phyloP scores from a whole-genome alignment of 2,329 filamentous ascomycete species.

The Xylaria sp. region DNA sequence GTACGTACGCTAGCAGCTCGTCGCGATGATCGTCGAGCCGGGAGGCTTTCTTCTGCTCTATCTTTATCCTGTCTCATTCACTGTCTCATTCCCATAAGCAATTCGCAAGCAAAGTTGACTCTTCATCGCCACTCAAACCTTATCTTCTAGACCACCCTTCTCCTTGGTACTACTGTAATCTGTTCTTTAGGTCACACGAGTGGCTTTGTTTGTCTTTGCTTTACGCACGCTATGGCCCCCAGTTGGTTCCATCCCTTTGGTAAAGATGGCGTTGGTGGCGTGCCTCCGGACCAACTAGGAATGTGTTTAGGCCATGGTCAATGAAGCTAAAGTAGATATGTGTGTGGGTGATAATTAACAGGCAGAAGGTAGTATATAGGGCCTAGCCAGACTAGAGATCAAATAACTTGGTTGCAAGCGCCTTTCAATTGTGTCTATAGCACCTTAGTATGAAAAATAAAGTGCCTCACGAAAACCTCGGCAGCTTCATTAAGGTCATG shows the following conservation, averaged over 20 bases:
- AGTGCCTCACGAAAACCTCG: neutral
- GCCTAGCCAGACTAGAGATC: neutral
- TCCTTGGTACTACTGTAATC: neutral
- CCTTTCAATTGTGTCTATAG: neutral
- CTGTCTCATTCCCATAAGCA: neutral
- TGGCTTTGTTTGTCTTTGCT: neutral
- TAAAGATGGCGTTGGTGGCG: conserved; percentile 12
- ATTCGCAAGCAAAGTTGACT: neutral
- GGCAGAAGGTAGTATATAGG: neutral
- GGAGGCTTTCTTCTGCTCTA: neutral
- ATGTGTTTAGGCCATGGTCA: neutral
- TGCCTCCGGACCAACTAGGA: conserved; percentile 7
- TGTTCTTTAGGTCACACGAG: neutral
- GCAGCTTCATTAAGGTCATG: conserved; percentile 6
- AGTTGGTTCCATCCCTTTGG: conserved; percentile 4
- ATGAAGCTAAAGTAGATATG: neutral
- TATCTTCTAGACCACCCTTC: neutral
- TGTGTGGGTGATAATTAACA: neutral
- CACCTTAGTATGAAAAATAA: neutral
- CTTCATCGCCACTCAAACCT: neutral
- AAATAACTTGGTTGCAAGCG: neutral
- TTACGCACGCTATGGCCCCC: neutral
- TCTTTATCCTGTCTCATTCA: neutral
- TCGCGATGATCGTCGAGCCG: neutral
- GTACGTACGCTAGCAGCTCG: neutral